Conservation (phyloP, 768 basidiomycete species). For the Tephrocybe sp. region DNA sequence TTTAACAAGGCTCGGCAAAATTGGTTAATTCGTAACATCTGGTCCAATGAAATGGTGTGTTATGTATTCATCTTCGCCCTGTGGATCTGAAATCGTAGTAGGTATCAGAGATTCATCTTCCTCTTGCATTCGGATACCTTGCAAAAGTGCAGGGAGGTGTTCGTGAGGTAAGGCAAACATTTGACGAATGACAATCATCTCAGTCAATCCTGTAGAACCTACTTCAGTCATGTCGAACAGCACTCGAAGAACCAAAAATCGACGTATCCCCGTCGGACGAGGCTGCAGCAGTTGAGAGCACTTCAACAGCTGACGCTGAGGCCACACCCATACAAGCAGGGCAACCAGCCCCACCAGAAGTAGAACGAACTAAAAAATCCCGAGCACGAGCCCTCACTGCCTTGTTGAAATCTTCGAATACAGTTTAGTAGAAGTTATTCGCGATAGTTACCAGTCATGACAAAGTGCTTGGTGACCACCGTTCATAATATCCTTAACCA, state of each 20-base stretch:
- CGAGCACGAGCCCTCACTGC: conserved; percentile 9
- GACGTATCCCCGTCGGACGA: conserved; percentile 2
- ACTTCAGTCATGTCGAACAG: conserved; percentile 11
- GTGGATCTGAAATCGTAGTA: conserved; percentile 18
- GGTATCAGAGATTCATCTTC: conserved; percentile 54
- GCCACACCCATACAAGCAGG: background rate
- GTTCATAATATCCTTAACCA: too few relatives aligned
- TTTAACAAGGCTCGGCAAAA: conserved; percentile 77
- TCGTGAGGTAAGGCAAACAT: conserved; percentile 33
- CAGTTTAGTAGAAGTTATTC: too few relatives aligned
- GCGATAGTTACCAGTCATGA: too few relatives aligned
- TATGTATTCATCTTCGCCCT: conserved; percentile 6
- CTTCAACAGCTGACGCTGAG: background rate
- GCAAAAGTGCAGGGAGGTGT: conserved; percentile 47
- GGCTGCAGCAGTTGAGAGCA: background rate
- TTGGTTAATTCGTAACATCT: conserved; percentile 69
- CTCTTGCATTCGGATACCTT: conserved; percentile 46
- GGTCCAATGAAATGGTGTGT: conserved; percentile 48
- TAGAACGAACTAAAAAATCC: conserved; percentile 3
- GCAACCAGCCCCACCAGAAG: background rate
- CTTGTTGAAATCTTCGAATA: background rate
- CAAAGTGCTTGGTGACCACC: too few relatives aligned
- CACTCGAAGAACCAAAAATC: conserved; percentile 7
- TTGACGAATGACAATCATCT: background rate
- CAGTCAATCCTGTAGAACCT: conserved; percentile 14